Conservation (phyloP, 371 early-diverging fungal genomes). For the Apophysomyces trapeziformis region DNA sequence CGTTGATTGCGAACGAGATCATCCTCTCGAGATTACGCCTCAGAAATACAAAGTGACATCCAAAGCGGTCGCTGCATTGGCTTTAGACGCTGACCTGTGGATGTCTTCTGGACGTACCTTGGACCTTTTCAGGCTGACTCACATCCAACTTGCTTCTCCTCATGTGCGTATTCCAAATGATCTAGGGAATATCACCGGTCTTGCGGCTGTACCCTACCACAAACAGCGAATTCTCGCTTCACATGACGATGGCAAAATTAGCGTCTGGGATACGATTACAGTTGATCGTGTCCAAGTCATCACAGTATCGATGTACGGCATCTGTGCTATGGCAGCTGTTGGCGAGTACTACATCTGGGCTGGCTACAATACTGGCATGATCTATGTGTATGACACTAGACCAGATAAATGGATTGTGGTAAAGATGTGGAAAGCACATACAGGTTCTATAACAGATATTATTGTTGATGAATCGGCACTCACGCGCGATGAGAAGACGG, state of each 20-base stretch:
- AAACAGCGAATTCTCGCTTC: conserved; percentile 63
- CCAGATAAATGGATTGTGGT: conserved; percentile 62
- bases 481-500: conserved; percentile 45
- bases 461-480: conserved; percentile 42
- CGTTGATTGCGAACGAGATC: conserved; percentile 21
- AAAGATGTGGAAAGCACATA: conserved; percentile 76
- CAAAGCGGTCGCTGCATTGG: conserved; percentile 36
- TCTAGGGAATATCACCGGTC: conserved; percentile 63
- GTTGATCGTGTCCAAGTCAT: conserved; percentile 53
- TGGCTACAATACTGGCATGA: conserved; percentile 80
- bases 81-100: conserved; percentile 64
- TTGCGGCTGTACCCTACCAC: conserved; percentile 56
- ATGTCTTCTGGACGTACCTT: conserved; percentile 21
- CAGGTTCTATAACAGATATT: conserved; percentile 57
- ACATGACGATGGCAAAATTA: conserved; percentile 83
- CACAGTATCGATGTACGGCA: conserved; percentile 68
- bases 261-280: conserved; percentile 68
- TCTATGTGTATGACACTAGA: conserved; percentile 73
- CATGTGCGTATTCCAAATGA: conserved; percentile 52
- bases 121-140: conserved; percentile 15
- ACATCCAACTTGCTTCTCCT: neutral
- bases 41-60: conserved; percentile 14
- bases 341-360: conserved; percentile 77
- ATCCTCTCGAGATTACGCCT: conserved; percentile 6
- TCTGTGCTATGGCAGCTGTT: conserved; percentile 64